phyloP scores from a whole-genome alignment of 345 rosid genomes.

The Eucalyptus microcorys region DNA sequence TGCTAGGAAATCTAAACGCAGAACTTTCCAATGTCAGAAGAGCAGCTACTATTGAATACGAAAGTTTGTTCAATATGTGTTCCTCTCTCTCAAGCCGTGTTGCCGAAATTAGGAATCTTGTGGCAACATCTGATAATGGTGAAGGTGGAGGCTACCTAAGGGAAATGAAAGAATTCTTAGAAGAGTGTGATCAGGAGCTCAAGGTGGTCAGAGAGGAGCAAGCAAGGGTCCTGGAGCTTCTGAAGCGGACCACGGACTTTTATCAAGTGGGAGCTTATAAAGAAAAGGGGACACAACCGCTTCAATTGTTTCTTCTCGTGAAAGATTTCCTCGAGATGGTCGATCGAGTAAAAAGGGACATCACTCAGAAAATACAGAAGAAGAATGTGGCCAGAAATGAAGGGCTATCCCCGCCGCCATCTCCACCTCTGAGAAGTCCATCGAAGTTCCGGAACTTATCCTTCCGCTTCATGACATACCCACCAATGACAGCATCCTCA shows the following conservation, averaged over 20 bases:
- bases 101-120: slow-evolving; percentile 24
- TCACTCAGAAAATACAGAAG: slow-evolving; percentile 34
- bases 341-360: slow-evolving; percentile 54
- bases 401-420: slow-evolving; percentile 7
- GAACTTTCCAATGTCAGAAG: slow-evolving; percentile 56
- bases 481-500: slow-evolving; percentile 6
- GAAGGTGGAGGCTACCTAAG: slow-evolving; percentile 30
- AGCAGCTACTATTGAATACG: slow-evolving; percentile 43
- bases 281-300: slow-evolving; percentile 17
- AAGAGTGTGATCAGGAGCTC: slow-evolving; percentile 49
- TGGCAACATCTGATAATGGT: slow-evolving; percentile 2
- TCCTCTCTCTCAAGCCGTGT: slow-evolving; percentile 29
- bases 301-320: slow-evolving; percentile 60
- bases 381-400: slow-evolving; percentile 4
- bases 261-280: slow-evolving; percentile 60
- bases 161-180: slow-evolving; percentile 59
- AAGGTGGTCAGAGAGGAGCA: slow-evolving; percentile 42
- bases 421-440: slow-evolving; percentile 5
- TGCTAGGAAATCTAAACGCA: slow-evolving; percentile 21
- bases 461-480: slow-evolving; percentile 27
- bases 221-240: slow-evolving; percentile 44
- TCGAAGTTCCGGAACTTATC: slow-evolving; percentile 26
- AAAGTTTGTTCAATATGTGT: slow-evolving; percentile 29
- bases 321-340: slow-evolving; percentile 81
- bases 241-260: slow-evolving; percentile 59